A percentile compares a stretch with the other conserved stretches of the same genome.
These are phyloP conservation scores for Mycena galopus DNA, from an alignment of 768 basidiomycete genomes.

Conservation along the genomic window DNA sequence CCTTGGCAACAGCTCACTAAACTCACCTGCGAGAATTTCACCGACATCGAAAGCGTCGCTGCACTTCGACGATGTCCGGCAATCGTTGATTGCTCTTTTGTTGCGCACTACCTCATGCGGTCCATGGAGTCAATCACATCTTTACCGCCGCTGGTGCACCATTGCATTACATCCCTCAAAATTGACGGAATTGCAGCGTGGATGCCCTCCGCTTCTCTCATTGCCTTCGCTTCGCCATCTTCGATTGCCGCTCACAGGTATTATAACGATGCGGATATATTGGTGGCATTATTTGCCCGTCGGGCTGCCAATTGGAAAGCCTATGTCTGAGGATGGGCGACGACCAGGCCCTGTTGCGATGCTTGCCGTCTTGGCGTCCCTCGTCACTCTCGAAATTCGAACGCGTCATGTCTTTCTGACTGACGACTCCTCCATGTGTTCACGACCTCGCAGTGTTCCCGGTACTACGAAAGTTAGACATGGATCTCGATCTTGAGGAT, in stretches of 20 bases:
- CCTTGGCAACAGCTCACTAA: constrained; percentile 12
- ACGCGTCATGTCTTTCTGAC: not conserved
- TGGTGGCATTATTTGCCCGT: not conserved
- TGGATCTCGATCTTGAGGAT: not conserved
- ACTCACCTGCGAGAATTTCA: not conserved
- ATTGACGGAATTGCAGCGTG: not conserved
- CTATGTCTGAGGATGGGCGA: too few species aligned
- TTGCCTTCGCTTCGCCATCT: constrained; percentile 2
- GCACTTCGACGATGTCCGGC: constrained; percentile 2
- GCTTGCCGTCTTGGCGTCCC: not conserved
- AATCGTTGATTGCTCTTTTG: constrained; percentile 1
- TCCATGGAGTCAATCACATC: too few species aligned
- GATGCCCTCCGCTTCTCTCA: not conserved
- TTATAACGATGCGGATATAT: not conserved
- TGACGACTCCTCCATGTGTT: not conserved
- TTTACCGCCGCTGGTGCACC: not conserved
- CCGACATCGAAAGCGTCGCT: not conserved
- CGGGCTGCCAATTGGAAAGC: too few species aligned
- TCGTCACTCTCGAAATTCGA: constrained; percentile 7
- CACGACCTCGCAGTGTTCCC: not conserved
- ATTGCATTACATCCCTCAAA: constrained; percentile 2
- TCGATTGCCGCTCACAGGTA: not conserved
- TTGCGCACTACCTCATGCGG: not conserved
- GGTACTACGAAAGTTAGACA: not conserved
- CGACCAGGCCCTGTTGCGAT: not conserved